Conservation (phyloP, 2,329 filamentous ascomycete species). For the Penicillium sp. region DNA sequence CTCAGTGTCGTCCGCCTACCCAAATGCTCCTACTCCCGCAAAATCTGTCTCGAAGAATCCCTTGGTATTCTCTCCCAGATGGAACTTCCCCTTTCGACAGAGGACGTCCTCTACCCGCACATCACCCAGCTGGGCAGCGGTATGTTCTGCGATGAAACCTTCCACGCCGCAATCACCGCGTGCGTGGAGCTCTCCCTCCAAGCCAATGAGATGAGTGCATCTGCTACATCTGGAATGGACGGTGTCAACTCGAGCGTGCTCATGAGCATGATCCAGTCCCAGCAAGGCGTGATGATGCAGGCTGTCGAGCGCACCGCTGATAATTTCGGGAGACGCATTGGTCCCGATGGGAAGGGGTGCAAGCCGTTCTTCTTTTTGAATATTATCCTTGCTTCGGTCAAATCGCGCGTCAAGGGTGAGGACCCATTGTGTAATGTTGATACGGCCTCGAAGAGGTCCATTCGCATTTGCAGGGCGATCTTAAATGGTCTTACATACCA, state of each 20-base stretch:
- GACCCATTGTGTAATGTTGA: slow-evolving; percentile 27
- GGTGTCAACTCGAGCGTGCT: slow-evolving; percentile 21
- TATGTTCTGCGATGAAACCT: slow-evolving; percentile 36
- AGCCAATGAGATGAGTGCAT: slow-evolving; percentile 22
- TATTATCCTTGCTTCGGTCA: slow-evolving; percentile 30
- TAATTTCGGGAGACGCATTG: slow-evolving; percentile 27
- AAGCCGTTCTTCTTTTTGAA: slow-evolving; percentile 31
- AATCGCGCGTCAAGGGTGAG: slow-evolving; percentile 30
- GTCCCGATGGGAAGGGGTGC: slow-evolving; percentile 23
- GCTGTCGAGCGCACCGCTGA: slow-evolving; percentile 29
- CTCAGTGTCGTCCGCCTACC: slow-evolving; percentile 32
- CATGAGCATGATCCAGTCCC: slow-evolving; percentile 31
- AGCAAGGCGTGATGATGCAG: slow-evolving; percentile 29
- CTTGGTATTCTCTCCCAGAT: slow-evolving; percentile 35
- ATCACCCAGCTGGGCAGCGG: slow-evolving; percentile 31
- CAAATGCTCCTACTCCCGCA: slow-evolving; percentile 37
- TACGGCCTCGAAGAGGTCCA: slow-evolving; percentile 15
- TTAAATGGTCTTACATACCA: slow-evolving; percentile 23
- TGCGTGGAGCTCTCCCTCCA: slow-evolving; percentile 34
- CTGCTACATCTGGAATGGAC: slow-evolving; percentile 13
- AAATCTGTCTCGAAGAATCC: slow-evolving; percentile 35
- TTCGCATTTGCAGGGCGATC: slow-evolving; percentile 23
- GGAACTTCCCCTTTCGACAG: slow-evolving; percentile 16
- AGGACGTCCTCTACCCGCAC: slow-evolving; percentile 23
- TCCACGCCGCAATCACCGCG: slow-evolving; percentile 31